These are phyloP conservation scores for Fusarium drepaniforme DNA, from an alignment of 2,329 filamentous ascomycete species.

Conservation along the genomic window DNA sequence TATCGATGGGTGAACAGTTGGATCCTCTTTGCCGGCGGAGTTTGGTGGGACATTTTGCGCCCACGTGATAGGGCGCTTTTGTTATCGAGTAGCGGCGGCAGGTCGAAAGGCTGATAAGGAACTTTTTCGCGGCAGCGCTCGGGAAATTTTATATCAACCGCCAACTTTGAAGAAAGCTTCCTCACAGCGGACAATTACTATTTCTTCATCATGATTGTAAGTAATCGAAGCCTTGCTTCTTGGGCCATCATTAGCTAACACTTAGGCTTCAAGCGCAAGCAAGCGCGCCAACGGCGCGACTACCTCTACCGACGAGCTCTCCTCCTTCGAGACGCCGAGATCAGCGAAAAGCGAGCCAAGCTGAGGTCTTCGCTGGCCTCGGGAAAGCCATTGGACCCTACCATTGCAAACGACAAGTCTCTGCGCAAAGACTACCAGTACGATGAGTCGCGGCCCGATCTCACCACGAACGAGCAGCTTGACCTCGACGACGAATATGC, in stretches of 20 bases:
- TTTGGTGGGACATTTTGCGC: conserved; percentile 56
- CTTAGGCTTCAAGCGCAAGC: conserved; percentile 50
- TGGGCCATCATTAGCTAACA: conserved; percentile 33
- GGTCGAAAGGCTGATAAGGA: conserved; percentile 45
- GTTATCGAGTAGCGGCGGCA: conserved; percentile 46
- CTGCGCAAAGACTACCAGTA: conserved; percentile 92
- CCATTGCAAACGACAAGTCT: conserved; percentile 86
- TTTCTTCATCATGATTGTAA: conserved; percentile 49
- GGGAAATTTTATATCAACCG: conserved; percentile 31
- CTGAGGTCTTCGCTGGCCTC: conserved; percentile 88
- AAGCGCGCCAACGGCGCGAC: conserved; percentile 57
- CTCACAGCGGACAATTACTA: conserved; percentile 6
- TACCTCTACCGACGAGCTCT: conserved; percentile 91
- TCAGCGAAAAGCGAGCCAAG: conserved; percentile 90
- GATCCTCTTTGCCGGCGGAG: conserved; percentile 43
- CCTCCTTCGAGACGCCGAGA: conserved; percentile 89
- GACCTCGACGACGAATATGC: conserved; percentile 92
- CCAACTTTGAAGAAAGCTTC: conserved; percentile 19
- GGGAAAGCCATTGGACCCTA: conserved; percentile 85
- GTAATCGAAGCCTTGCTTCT: conserved; percentile 9
- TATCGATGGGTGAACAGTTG: conserved; percentile 40
- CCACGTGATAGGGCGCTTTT: conserved; percentile 54
- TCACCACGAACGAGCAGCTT: conserved; percentile 75
- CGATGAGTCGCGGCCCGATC: conserved; percentile 83
- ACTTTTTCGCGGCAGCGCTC: conserved; percentile 42